Percentiles rank a stretch among this genome's conserved stretches.
phyloP scores from a whole-genome alignment of 331 rosid species.

The Ulmus americana region DNA sequence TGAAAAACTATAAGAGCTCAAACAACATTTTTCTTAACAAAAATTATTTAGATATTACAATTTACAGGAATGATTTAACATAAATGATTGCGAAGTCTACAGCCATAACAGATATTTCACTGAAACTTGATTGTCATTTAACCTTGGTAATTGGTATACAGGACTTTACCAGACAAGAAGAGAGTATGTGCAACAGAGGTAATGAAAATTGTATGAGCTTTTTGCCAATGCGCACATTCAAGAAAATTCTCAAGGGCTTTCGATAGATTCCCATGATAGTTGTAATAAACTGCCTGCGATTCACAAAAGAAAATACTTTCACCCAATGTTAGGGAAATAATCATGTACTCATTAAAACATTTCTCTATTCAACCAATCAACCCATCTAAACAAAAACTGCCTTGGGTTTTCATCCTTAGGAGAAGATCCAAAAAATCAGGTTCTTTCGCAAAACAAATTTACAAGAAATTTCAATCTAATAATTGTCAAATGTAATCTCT shows the following conservation, averaged over 20 bases:
- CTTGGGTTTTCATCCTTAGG: not conserved
- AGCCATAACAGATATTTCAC: slow-evolving; percentile 7
- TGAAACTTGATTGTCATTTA: not conserved
- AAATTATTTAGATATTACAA: not conserved
- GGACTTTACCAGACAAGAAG: slow-evolving; percentile 65
- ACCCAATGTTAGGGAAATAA: slow-evolving; percentile 11
- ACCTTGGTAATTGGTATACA: slow-evolving; percentile 12
- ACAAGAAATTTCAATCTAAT: not conserved
- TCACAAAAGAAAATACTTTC: slow-evolving; percentile 21
- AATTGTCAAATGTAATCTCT: not conserved
- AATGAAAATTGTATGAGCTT: slow-evolving; percentile 72
- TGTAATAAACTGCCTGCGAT: slow-evolving; percentile 79
- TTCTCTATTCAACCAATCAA: not conserved
- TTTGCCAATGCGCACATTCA: slow-evolving; percentile 82
- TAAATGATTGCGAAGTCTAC: not conserved
- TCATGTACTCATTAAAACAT: not conserved
- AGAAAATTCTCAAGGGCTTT: slow-evolving; percentile 81
- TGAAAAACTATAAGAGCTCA: not conserved
- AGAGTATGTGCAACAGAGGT: slow-evolving; percentile 67
- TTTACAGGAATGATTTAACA: not conserved
- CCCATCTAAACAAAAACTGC: not conserved
- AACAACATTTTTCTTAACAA: not conserved
- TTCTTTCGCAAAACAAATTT: not conserved
- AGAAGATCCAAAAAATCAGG: not conserved
- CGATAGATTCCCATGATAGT: slow-evolving; percentile 57